These are phyloP conservation scores for Dothidotthia symphoricarpi DNA, from an alignment of 2,329 filamentous ascomycete species.

Conservation along the genomic window DNA sequence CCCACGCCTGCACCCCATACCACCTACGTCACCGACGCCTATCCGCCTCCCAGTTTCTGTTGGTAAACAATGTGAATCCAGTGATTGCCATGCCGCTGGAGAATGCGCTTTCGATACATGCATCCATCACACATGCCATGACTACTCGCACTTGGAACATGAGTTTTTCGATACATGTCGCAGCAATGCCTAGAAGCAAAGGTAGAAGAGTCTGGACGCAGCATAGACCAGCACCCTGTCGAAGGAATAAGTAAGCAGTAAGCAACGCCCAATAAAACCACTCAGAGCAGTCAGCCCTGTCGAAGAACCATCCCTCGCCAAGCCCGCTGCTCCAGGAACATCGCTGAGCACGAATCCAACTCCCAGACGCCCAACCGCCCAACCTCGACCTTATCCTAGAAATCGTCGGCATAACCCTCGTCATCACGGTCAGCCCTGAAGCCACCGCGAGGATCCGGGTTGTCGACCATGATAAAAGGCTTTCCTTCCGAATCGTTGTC, in stretches of 20 bases:
- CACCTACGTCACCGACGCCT: too few relatives aligned
- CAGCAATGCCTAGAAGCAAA: too few relatives aligned
- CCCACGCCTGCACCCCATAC: background rate
- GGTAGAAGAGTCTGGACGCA: too few relatives aligned
- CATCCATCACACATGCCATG: too few relatives aligned
- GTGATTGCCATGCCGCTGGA: too few relatives aligned
- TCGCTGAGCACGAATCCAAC: too few relatives aligned
- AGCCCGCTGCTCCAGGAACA: background rate
- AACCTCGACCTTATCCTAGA: slow-evolving; percentile 5
- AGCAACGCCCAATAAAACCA: slow-evolving; percentile 12
- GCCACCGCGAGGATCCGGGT: slow-evolving; percentile 28
- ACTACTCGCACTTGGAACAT: too few relatives aligned
- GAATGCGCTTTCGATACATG: too few relatives aligned
- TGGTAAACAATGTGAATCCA: too few relatives aligned
- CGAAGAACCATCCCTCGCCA: background rate
- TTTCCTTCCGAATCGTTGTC: slow-evolving; percentile 40
- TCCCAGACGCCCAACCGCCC: background rate
- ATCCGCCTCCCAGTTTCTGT: too few relatives aligned
- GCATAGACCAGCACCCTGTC: background rate
- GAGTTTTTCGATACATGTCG: too few relatives aligned
- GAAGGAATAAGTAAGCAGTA: slow-evolving; percentile 10
- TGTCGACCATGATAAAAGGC: slow-evolving; percentile 45
- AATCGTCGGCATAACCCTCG: slow-evolving; percentile 35
- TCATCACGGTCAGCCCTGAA: slow-evolving; percentile 33
- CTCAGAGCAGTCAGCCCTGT: slow-evolving; percentile 9